Percentiles rank a stretch among this genome's conserved stretches.
Conservation (phyloP, 2,329 filamentous ascomycete species). For the Huntiella bhutanensis region DNA sequence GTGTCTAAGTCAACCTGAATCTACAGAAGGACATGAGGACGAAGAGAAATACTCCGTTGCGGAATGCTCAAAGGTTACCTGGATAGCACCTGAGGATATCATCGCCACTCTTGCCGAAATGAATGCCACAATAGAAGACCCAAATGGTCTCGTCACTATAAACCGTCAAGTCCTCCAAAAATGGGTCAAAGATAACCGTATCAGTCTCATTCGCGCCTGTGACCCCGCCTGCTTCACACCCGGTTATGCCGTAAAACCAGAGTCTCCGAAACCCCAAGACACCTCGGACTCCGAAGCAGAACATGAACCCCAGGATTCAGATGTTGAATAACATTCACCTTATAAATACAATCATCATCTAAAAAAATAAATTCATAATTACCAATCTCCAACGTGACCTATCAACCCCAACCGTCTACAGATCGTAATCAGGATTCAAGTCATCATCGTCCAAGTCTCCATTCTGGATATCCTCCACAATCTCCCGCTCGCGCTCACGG, state of each 20-base stretch:
- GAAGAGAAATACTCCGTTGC: conserved; percentile 26
- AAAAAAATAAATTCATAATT: too few relatives aligned
- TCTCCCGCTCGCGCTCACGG: conserved; percentile 84
- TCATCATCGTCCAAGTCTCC: conserved; percentile 95
- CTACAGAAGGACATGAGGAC: background rate
- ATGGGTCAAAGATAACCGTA: conserved; percentile 45
- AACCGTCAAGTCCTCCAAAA: too few relatives aligned
- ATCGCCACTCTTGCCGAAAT: conserved; percentile 62
- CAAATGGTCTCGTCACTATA: too few relatives aligned
- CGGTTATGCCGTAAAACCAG: conserved; percentile 36
- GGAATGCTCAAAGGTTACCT: conserved; percentile 58
- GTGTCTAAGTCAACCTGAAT: conserved; percentile 26
- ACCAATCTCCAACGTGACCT: background rate
- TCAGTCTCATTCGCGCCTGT: conserved; percentile 47
- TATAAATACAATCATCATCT: too few relatives aligned
- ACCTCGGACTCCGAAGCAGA: background rate
- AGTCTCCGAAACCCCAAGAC: conserved; percentile 1
- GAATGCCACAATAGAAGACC: conserved; percentile 17
- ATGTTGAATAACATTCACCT: too few relatives aligned
- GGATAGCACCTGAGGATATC: conserved; percentile 72
- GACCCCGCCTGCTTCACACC: conserved; percentile 58
- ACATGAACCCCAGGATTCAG: background rate
- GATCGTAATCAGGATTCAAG: conserved; percentile 86
- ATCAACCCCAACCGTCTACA: conserved; percentile 36
- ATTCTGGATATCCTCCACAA: conserved; percentile 98